Evolutionary conservation across 148 eudicot genomes (phyloP), one percentile per base, ranked within the genome.

Genomic region (Rhododendron henanense): DNA sequence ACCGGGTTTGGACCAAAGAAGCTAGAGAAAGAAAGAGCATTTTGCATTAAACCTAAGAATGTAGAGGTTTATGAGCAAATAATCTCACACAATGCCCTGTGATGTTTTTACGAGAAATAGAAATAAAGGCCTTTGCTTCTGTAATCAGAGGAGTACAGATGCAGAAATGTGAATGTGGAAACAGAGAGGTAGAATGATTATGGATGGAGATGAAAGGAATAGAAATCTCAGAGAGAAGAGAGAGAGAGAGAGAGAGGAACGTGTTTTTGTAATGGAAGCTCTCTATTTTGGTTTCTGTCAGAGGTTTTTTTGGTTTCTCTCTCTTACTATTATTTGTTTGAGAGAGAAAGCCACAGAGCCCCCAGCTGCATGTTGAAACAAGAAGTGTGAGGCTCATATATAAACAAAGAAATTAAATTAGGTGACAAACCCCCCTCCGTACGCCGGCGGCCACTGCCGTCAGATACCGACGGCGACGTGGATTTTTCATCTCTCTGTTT

Each of bases 231-330:
- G 45, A 41, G 9, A 35, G 28, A 41, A 77, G 79, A 69, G 84
- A 37, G 57, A 44, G 61, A 81, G 41, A 69, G 39, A 28, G 75
- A 75, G 80, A 75, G 81, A 74, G 35, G 82, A 78, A 77, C 47
- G 51, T 41, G 53, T 79, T 85, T 82, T 28, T 25, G 73, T 65
- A 65, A 85, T 88, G 77, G 67, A 85, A 77, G 69, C 80, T 65
- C 47, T 76, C 85, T 82, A 15, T 71, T 79, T 79, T 85, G 81
- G 81, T 73, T 88, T 86, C 84, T 83, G 71, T 77, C 80, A 69
- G 85, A 69, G 82, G 82, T 76, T 33, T 78, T 78, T 61, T 48
- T 19, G 4, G 1, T 73, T 16, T 73, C 23, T 75, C 80, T 84
- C 65, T 84, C 86, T 13, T 16, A 4, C 16, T 5, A 2, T 13